Percentiles rank a stretch among this genome's conserved stretches.
Conservation (phyloP, 2,329 filamentous ascomycete genomes). For the Fusarium sarcochroum region DNA sequence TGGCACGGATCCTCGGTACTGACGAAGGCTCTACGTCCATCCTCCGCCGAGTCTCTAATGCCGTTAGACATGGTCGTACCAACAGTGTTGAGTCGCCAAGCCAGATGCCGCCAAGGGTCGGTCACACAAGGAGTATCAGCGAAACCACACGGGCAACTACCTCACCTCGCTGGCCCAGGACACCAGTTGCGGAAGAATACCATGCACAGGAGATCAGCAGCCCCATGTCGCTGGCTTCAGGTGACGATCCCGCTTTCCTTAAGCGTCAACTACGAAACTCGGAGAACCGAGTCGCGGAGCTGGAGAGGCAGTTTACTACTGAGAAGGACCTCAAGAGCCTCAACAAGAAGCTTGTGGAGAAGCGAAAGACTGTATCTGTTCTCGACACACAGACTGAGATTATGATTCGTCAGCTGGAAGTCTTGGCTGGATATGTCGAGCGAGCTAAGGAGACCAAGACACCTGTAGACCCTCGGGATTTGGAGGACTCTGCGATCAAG, state of each 20-base stretch:
- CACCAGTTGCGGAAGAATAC: constrained; percentile 71
- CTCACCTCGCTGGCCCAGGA: constrained; percentile 79
- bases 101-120: constrained; percentile 58
- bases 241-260: constrained; percentile 76
- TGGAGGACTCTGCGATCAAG: constrained; percentile 92
- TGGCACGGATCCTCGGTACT: constrained; percentile 86
- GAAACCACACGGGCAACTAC: constrained; percentile 75
- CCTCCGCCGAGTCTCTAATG: constrained; percentile 90
- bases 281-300: constrained; percentile 87
- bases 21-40: constrained; percentile 85
- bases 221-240: constrained; percentile 74
- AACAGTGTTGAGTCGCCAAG: constrained; percentile 77
- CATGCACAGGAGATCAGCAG: constrained; percentile 76
- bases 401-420: constrained; percentile 91
- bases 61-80: constrained; percentile 91
- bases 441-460: constrained; percentile 86
- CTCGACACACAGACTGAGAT: constrained; percentile 96
- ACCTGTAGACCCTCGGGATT: constrained; percentile 82
- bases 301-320: constrained; percentile 81
- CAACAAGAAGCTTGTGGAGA: constrained; percentile 90
- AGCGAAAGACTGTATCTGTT: constrained; percentile 94
- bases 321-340: constrained; percentile 79
- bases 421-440: constrained; percentile 89
- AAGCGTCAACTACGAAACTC: constrained; percentile 84
- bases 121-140: constrained; percentile 74